These are phyloP conservation scores for Plasmodium gonderi DNA, from an alignment of 169 alveolate species.

Conservation along the genomic window DNA sequence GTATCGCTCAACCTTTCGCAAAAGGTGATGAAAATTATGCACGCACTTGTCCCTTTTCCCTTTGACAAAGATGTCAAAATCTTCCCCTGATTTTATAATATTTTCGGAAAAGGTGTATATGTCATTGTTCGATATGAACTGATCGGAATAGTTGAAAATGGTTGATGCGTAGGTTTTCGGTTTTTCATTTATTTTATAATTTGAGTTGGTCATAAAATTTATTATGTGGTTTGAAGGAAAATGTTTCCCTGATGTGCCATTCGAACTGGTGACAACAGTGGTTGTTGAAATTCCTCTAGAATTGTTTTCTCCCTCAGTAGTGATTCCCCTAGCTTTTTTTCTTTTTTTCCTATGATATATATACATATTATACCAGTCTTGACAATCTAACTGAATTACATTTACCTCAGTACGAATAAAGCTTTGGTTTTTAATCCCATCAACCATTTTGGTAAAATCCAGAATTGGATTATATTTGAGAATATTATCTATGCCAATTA, in stretches of 20 bases:
- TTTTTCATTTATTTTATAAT: neutral
- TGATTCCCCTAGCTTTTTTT: neutral
- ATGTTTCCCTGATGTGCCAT: too few species aligned
- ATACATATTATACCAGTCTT: constrained; percentile 42
- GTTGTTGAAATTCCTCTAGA: neutral
- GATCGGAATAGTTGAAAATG: constrained; percentile 53
- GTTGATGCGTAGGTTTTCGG: constrained; percentile 65
- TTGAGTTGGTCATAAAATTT: constrained; percentile 18
- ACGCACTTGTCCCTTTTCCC: constrained; percentile 26
- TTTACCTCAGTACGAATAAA: constrained; percentile 28
- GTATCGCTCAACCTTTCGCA: constrained; percentile 57
- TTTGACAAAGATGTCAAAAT: neutral
- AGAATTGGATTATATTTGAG: constrained; percentile 28
- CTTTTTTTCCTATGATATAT: constrained; percentile 6
- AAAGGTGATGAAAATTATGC: constrained; percentile 51
- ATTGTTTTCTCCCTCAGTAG: neutral
- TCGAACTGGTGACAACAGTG: too few species aligned
- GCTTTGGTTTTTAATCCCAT: constrained; percentile 36
- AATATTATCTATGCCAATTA: constrained; percentile 36
- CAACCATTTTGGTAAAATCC: constrained; percentile 31
- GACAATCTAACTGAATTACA: neutral
- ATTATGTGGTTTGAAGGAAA: constrained; percentile 15
- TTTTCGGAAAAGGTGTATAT: constrained; percentile 60
- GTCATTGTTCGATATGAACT: constrained; percentile 60
- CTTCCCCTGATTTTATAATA: neutral